Conservation (phyloP, 176 grass and related monocot genomes). For the Oropetium thomaeum region DNA sequence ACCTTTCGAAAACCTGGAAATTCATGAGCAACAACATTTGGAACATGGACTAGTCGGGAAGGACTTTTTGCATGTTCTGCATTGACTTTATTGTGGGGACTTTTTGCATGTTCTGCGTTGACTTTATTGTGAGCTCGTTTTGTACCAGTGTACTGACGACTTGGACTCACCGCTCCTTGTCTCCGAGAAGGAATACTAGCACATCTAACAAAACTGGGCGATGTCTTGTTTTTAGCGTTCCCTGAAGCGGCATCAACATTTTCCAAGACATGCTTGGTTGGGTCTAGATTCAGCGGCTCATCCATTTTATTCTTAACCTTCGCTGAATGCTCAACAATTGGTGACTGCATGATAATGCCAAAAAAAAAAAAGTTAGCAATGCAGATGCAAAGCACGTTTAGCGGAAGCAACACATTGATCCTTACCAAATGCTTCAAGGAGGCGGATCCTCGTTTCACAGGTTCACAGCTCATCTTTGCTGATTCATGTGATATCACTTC, state of each 20-base stretch:
- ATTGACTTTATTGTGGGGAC: constrained; percentile 38
- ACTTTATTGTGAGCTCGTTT: constrained; percentile 50
- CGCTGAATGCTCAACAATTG: constrained; percentile 64
- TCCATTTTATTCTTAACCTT: constrained; percentile 46
- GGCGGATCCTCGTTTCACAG: constrained; percentile 52
- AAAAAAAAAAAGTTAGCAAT: constrained; percentile 36
- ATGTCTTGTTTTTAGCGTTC: constrained; percentile 48
- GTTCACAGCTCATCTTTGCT: constrained; percentile 45
- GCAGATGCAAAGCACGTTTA: constrained; percentile 6
- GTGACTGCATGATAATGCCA: constrained; percentile 52
- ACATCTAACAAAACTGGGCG: constrained; percentile 43
- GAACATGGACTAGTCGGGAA: constrained; percentile 27
- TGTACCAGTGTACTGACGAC: constrained; percentile 33
- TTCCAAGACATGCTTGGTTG: constrained; percentile 43
- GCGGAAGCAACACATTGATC: constrained; percentile 11
- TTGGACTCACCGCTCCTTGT: constrained; percentile 45
- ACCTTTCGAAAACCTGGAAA: constrained; percentile 30
- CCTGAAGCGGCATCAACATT: constrained; percentile 22
- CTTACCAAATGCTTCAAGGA: constrained; percentile 71
- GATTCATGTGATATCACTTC: constrained; percentile 54
- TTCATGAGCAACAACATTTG: constrained; percentile 16
- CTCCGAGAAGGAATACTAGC: constrained; percentile 37
- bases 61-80: constrained; percentile 49
- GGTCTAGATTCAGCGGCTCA: constrained; percentile 38
- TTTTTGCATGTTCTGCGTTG: constrained; percentile 44